These are phyloP conservation scores for Xylariaceae sp. DNA, from an alignment of 2,329 filamentous ascomycete species.

Conservation along the genomic window DNA sequence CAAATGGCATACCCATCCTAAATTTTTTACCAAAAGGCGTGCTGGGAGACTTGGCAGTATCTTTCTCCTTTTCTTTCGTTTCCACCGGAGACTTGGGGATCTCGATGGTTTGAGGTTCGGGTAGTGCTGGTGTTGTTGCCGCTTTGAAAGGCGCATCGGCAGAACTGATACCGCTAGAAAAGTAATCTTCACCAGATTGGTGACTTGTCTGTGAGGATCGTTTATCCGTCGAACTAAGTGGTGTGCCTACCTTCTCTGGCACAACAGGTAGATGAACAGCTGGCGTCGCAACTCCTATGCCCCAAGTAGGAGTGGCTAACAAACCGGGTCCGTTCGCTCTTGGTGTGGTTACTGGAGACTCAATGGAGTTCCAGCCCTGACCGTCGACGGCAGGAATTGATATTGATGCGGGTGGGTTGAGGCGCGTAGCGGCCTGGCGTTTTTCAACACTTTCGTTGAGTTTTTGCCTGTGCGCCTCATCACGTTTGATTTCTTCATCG, in stretches of 20 bases:
- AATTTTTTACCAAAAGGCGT: conserved; percentile 55
- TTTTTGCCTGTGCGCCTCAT: conserved; percentile 73
- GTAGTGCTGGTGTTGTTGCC: conserved; percentile 53
- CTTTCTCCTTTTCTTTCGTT: conserved; percentile 59
- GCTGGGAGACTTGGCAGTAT: conserved; percentile 61
- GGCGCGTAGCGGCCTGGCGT: conserved; percentile 58
- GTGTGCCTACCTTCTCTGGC: conserved; percentile 53
- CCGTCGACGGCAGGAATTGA: conserved; percentile 45
- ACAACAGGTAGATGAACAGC: conserved; percentile 53
- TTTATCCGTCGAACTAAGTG: conserved; percentile 59
- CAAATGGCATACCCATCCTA: conserved; percentile 62
- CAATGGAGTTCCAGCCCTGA: conserved; percentile 48
- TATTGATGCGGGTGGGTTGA: conserved; percentile 67
- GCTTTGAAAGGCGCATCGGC: conserved; percentile 53
- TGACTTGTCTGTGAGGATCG: conserved; percentile 61
- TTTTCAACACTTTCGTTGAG: conserved; percentile 69
- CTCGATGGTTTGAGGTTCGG: conserved; percentile 49
- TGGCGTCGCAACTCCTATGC: conserved; percentile 79
- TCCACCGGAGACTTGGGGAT: conserved; percentile 59
- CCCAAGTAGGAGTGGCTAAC: conserved; percentile 75
- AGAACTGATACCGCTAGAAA: conserved; percentile 66
- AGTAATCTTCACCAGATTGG: conserved; percentile 77
- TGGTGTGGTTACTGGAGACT: conserved; percentile 62
- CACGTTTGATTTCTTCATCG: conserved; percentile 85
- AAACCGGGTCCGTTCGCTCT: conserved; percentile 69